Evolutionary conservation across 164 flowering plant genomes (phyloP), one percentile per base, ranked within the genome.

Genomic region (Sedum album): DNA sequence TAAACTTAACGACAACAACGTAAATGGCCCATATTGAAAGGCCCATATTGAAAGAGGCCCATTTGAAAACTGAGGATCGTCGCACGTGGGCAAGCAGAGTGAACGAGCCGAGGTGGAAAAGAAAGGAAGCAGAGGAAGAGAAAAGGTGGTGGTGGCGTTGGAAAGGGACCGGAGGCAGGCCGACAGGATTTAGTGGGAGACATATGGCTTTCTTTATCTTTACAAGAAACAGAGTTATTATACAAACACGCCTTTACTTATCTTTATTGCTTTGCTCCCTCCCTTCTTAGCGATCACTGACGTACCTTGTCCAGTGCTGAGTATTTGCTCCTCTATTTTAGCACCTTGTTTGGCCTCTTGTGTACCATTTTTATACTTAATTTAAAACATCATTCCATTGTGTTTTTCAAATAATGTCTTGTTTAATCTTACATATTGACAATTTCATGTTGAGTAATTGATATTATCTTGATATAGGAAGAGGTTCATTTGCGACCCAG

Each of bases 111-210:
- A n/a, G n/a, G n/a, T n/a, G n/a, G n/a, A 55, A 14, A 33, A 20
- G 31, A 31, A 62, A 1, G 42, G 65, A 28, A 35, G 21, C 65
- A 2, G 39, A 35, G 65, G 9, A n/a, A n/a, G 38, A 9, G 7
- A 62, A 39, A 39, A 39, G 13, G 42, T 4, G 42, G 42, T 39
- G 6, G 35, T 18, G 6, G 9, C 28, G 36, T 61, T 17, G 65
- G 36, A 30, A 61, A 61, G 31, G 65, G 39, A 39, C 1, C 8
- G 42, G 42, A 39, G 13, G 11, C 42, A 8, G 42, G 13, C 65
- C 65, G 39, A 62, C 65, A 62, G 18, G 18, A 21, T 31, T 35
- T 63, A 18, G 66, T 63, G 66, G 65, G 38, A 31, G 65, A 31
- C 65, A 62, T 35, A n/a, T n/a, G 6, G 4, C n/a, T 35, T 1